Percentiles rank a stretch among this genome's conserved stretches.
Evolutionary conservation across 805 yeast species (phyloP).

Genomic region (Aciculoconidium aculeatum): DNA sequence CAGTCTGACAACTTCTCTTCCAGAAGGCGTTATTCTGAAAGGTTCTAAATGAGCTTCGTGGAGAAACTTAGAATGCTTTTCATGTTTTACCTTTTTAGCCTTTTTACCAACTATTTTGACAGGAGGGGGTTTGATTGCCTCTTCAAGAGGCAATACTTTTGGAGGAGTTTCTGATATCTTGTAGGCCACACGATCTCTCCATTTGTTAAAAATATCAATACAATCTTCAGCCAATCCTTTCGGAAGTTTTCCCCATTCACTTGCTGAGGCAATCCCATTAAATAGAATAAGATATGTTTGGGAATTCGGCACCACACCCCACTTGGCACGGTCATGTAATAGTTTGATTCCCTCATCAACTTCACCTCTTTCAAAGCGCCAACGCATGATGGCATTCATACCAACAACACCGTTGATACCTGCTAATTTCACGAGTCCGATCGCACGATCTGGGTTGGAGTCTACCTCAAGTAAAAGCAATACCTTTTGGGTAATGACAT

Average conservation of each 20-base stretch:
- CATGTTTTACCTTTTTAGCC: slow-evolving; percentile 1
- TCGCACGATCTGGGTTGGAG: slow-evolving; percentile 46
- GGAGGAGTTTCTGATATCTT: slow-evolving; percentile 3
- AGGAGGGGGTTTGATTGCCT: neutral
- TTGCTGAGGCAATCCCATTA: slow-evolving; percentile 28
- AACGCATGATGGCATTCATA: slow-evolving; percentile 55
- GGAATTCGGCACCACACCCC: slow-evolving; percentile 53
- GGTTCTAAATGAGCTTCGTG: slow-evolving; percentile 5
- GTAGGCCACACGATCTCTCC: slow-evolving; percentile 18
- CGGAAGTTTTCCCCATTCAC: slow-evolving; percentile 28
- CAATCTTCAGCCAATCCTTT: slow-evolving; percentile 15
- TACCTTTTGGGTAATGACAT: slow-evolving; percentile 49
- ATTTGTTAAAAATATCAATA: slow-evolving; percentile 16
- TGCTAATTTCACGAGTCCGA: slow-evolving; percentile 44
- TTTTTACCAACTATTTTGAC: slow-evolving; percentile 3
- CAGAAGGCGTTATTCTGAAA: slow-evolving; percentile 2
- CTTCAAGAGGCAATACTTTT: slow-evolving; percentile 10
- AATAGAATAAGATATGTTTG: slow-evolving; percentile 31
- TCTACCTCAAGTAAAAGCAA: slow-evolving; percentile 45
- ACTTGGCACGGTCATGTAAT: slow-evolving; percentile 52
- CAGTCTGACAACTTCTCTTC: slow-evolving; percentile 2
- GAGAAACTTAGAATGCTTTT: slow-evolving; percentile 10
- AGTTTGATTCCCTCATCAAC: slow-evolving; percentile 45
- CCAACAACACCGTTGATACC: slow-evolving; percentile 37
- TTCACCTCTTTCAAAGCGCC: slow-evolving; percentile 39